Base-by-base conservation (phyloP, 1,284 basidiomycete species). In the Fistulina hepatica region DNA sequence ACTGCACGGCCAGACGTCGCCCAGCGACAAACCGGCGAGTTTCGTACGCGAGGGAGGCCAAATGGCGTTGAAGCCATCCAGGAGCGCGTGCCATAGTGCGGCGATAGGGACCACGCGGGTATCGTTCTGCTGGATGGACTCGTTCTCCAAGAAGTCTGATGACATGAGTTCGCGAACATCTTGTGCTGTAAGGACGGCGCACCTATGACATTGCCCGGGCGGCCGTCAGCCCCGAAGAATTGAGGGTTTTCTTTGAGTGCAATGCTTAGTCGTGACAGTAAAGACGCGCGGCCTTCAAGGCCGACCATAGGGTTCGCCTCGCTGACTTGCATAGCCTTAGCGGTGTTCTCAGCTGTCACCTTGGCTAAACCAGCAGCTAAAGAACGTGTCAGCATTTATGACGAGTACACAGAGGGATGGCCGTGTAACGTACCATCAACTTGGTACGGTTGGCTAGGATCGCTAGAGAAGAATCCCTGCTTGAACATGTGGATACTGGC, bases 401-500 rank as follows among this genome's bases (percentile, higher is more conserved):
- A 19, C 34, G 21, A 11, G 28, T 15, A 25, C 19, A 15, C 16
- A 25, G 32, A 30, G 17, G 12, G 17, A 23, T 6, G 17, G n/a
- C 25, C 6, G 25, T 17, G 23, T 16, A 12, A 49, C 59, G 42
- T 52, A 91, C 89, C 82, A 58, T 93, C 85, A 2, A 89, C 91
- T 38, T 70, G 71, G 53, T 73, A 69, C 10, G 81, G 81, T 46
- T 86, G 72, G 0, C 57, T 54, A 7, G 51, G 50, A 45, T 73
- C 66, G n/a, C 77, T 69, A 6, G 83, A 88, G 59, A 95, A 97
- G 36, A 89, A 59, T 1, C 93, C 93, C 5, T 65, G 57, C 35
- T 71, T 58, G 49, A 95, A 97, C 89, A 97, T 95, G 53, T 89
- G 76, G 34, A 90, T 63, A 50, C 84, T 90, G 0, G 91, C 93